These are phyloP conservation scores for Cylindrotheca closterium DNA, from an alignment of 108 stramenopile genomes.

Conservation along the genomic window DNA sequence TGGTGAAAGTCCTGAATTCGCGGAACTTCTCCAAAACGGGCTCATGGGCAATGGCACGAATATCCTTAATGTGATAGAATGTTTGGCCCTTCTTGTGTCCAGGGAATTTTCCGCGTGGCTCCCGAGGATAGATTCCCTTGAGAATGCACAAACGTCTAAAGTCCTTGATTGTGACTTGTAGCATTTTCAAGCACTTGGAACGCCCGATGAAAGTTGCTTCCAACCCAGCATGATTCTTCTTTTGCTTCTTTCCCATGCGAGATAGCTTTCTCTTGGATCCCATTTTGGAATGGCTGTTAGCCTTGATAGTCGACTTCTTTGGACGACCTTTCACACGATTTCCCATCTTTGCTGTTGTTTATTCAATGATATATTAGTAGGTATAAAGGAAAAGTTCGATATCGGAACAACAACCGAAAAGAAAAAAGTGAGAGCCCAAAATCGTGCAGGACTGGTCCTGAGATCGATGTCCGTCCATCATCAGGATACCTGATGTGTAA, in stretches of 20 bases:
- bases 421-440: too few species aligned
- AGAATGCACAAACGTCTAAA: slow-evolving; percentile 99
- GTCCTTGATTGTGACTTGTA: slow-evolving; percentile 96
- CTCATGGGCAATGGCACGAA: slow-evolving; percentile 94
- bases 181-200: slow-evolving; percentile 80
- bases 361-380: not conserved
- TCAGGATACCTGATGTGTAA: too few species aligned
- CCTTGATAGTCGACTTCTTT: slow-evolving; percentile 92
- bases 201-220: slow-evolving; percentile 96
- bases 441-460: too few species aligned
- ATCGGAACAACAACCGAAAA: not conserved
- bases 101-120: slow-evolving; percentile 82
- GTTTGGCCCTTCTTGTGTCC: slow-evolving; percentile 92
- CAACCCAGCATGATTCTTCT: slow-evolving; percentile 88
- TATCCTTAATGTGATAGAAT: slow-evolving; percentile 98
- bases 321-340: slow-evolving; percentile 85
- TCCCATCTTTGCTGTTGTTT: slow-evolving; percentile 51
- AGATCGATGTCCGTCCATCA: too few species aligned
- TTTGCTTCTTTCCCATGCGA: slow-evolving; percentile 95
- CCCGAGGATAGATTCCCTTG: slow-evolving; percentile 98
- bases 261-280: slow-evolving; percentile 92
- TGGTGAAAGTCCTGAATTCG: slow-evolving; percentile 96
- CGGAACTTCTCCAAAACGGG: slow-evolving; percentile 96
- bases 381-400: not conserved
- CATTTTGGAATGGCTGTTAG: slow-evolving; percentile 82